Conservation (phyloP, 2,329 filamentous ascomycete species). For the Aspergillus cejpii region DNA sequence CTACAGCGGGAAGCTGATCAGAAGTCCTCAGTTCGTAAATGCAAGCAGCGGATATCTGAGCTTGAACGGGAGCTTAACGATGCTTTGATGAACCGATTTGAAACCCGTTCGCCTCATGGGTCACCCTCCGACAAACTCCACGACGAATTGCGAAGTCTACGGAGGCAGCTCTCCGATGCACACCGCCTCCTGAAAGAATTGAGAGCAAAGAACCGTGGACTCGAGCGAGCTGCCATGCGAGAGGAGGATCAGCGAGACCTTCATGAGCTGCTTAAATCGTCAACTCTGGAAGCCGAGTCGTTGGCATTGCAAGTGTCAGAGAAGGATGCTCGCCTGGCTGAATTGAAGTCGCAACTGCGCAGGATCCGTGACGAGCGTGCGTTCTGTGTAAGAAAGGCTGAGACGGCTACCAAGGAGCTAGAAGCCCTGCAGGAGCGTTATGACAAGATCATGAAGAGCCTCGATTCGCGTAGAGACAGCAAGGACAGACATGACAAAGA, state of each 20-base stretch:
- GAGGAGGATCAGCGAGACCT: conserved; percentile 41
- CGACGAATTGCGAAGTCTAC: conserved; percentile 53
- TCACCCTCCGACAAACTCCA: conserved; percentile 40
- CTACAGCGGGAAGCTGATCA: conserved; percentile 60
- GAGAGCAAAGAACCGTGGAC: conserved; percentile 44
- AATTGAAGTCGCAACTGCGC: conserved; percentile 55
- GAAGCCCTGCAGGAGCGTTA: conserved; percentile 53
- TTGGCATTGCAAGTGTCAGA: conserved; percentile 67
- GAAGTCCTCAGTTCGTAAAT: conserved; percentile 55
- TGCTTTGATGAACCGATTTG: conserved; percentile 47
- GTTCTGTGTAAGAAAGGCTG: conserved; percentile 37
- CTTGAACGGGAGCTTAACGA: conserved; percentile 64
- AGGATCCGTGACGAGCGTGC: conserved; percentile 48
- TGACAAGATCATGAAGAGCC: conserved; percentile 53
- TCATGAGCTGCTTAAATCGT: conserved; percentile 44
- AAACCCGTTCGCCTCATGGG: conserved; percentile 49
- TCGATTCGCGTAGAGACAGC: conserved; percentile 38
- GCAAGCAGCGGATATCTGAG: conserved; percentile 60
- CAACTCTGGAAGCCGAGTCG: conserved; percentile 51
- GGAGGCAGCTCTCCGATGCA: conserved; percentile 55
- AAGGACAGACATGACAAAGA: conserved; percentile 52
- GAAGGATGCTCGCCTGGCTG: conserved; percentile 59
- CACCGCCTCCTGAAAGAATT: conserved; percentile 56
- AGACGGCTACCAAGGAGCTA: conserved; percentile 37
- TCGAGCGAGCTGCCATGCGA: conserved; percentile 46